phyloP scores from a whole-genome alignment of 2,329 filamentous ascomycete genomes.

The Clathrospora elynae region DNA sequence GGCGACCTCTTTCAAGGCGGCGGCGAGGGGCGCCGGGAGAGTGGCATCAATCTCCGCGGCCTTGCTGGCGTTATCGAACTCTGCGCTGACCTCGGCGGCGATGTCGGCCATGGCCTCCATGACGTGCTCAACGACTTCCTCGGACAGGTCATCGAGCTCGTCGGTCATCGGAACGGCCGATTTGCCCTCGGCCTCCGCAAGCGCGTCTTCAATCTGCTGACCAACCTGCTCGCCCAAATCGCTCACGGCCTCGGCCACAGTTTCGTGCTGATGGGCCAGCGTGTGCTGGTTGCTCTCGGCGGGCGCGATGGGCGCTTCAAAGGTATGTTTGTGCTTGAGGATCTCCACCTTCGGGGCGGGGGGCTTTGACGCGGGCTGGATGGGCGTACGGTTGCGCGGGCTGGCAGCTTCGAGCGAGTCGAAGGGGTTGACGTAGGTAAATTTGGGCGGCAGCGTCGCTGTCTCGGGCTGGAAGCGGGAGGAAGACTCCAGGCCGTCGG shows the following conservation, averaged over 20 bases:
- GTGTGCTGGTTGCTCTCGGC: slow-evolving; percentile 18
- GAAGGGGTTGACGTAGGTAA: slow-evolving; percentile 75
- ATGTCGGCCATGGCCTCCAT: slow-evolving; percentile 60
- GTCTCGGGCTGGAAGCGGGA: slow-evolving; percentile 43
- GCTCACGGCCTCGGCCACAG: slow-evolving; percentile 71
- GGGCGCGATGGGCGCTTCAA: slow-evolving; percentile 45
- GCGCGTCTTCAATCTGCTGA: slow-evolving; percentile 67
- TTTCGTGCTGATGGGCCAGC: slow-evolving; percentile 56
- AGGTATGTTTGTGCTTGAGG: slow-evolving; percentile 51
- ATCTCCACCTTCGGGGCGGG: slow-evolving; percentile 51
- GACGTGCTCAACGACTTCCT: slow-evolving; percentile 60
- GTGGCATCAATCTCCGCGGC: slow-evolving; percentile 60
- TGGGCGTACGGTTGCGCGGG: slow-evolving; percentile 58
- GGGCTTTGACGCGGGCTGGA: slow-evolving; percentile 27
- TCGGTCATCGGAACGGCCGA: slow-evolving; percentile 54
- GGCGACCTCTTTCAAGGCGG: slow-evolving; percentile 63
- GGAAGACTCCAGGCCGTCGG: slow-evolving; percentile 50
- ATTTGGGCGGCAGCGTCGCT: slow-evolving; percentile 53
- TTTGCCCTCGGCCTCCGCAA: slow-evolving; percentile 55
- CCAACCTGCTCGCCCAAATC: slow-evolving; percentile 66
- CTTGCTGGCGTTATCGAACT: slow-evolving; percentile 61
- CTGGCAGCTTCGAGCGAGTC: slow-evolving; percentile 71
- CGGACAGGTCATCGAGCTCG: slow-evolving; percentile 39
- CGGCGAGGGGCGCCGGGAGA: slow-evolving; percentile 59
- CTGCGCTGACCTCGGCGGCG: slow-evolving; percentile 51